Base-by-base conservation (phyloP, 1,284 basidiomycete species). In the Ceratobasidium sp. region DNA sequence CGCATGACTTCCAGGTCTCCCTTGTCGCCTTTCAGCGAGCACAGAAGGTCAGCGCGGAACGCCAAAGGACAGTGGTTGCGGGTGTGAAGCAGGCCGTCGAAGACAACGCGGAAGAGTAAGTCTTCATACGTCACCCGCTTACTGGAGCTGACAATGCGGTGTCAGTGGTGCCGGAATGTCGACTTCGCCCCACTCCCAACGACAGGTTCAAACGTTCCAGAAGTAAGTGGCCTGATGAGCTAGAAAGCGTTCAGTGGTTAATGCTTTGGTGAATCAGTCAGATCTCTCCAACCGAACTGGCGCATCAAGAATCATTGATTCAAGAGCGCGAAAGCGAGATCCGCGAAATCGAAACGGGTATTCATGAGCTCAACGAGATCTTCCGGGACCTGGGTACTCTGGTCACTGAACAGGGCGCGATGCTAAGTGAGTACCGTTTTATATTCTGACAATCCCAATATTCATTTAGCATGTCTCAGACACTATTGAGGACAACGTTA, bases 281-380 rank as follows among this genome's bases (percentile, higher is more conserved):
- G 26, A 58, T 96, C 62, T 91, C 94, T 0, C 91, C 93, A 0
- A 91, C 94, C 76, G 97, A 99, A 80, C 87, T 98, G 32, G 95
- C 95, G 44, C 97, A 97, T 81, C 98, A 99, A 80, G 97, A 99
- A 79, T 93, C 94, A 13, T 84, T 99, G 44, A 98, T 99, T 75
- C 93, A 93, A 73, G 97, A 98, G 80, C 93, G 98, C 21, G 97
- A 99, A 80, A 86, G 86, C 0, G 97, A 98, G 79, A 99, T 99
- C 73, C 89, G 93, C 54, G 96, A 98, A 80, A 99, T 99, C 75
- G 98, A 99, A 83, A 91, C 89, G 0, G 97, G 98, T 6, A 98
- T 99, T 69, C 95, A 98, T 79, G 97, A 99, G 80, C 84, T 99
- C 57, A 91, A 95, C 61, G 95, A 98, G 82, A 98, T 99, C 78